phyloP scores from a whole-genome alignment of 2,329 filamentous ascomycete species.

The Aspergillus ruber region DNA sequence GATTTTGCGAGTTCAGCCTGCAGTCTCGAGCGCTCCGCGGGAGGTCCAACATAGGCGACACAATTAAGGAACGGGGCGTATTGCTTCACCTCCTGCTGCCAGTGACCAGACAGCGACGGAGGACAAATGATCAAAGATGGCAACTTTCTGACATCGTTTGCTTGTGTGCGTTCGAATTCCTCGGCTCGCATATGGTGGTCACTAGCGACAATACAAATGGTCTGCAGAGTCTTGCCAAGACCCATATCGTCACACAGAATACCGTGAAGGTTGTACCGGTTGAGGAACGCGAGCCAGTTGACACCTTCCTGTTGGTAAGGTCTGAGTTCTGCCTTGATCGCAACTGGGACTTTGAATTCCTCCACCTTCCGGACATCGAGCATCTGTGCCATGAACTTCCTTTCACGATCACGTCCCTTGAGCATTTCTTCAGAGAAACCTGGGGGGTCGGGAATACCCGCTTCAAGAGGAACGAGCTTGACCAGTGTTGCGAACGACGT shows the following conservation, averaged over 20 bases:
- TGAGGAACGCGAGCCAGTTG: constrained; percentile 97
- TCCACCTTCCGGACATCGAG: constrained; percentile 96
- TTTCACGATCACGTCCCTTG: constrained; percentile 83
- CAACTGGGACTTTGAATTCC: constrained; percentile 84
- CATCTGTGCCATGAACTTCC: constrained; percentile 94
- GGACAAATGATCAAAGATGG: constrained; percentile 95
- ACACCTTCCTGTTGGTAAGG: constrained; percentile 98
- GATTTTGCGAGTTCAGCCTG: constrained; percentile 65
- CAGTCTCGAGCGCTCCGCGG: constrained; percentile 68
- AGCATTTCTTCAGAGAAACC: constrained; percentile 84
- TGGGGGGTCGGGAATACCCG: constrained; percentile 92
- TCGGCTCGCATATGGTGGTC: constrained; percentile 92
- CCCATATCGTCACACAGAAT: constrained; percentile 99
- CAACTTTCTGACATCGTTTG: constrained; percentile 68
- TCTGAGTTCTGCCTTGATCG: constrained; percentile 92
- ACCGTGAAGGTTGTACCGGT: constrained; percentile 94
- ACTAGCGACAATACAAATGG: constrained; percentile 94
- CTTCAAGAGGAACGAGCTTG: constrained; percentile 92
- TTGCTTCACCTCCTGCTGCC: constrained; percentile 94
- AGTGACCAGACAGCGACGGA: constrained; percentile 91
- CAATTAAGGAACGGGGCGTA: constrained; percentile 92
- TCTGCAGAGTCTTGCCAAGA: constrained; percentile 94
- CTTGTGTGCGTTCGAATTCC: constrained; percentile 76
- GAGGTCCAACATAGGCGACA: constrained; percentile 85
- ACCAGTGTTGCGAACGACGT: constrained; percentile 96